Conservation (phyloP, 768 basidiomycete genomes). For the Symmetrospora coprosmae region DNA sequence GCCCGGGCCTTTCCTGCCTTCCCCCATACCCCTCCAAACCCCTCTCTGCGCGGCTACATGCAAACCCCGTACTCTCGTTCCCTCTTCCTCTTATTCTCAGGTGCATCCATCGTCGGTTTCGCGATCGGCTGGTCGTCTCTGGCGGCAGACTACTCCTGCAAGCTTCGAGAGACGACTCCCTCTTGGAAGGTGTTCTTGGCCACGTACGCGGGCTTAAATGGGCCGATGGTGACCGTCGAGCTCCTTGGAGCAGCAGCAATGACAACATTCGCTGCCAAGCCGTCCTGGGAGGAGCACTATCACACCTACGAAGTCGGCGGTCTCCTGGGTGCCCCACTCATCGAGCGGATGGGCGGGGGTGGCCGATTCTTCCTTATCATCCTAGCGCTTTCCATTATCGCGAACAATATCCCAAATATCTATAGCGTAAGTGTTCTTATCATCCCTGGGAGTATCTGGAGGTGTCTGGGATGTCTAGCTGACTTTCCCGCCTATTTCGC, state of each 20-base stretch:
- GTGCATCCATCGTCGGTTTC: slow-evolving; percentile 37
- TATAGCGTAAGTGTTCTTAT: too few relatives aligned
- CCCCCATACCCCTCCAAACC: too few relatives aligned
- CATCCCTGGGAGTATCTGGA: too few relatives aligned
- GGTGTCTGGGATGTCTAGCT: too few relatives aligned
- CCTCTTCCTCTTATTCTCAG: too few relatives aligned
- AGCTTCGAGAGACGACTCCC: slow-evolving; percentile 24
- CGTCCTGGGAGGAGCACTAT: slow-evolving; percentile 39
- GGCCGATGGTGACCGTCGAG: slow-evolving; percentile 39
- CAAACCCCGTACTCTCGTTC: too few relatives aligned
- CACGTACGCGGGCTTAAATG: slow-evolving; percentile 36
- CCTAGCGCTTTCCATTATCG: slow-evolving; percentile 36
- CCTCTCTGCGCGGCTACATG: too few relatives aligned
- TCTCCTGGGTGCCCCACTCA: slow-evolving; percentile 41
- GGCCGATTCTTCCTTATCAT: slow-evolving; percentile 44
- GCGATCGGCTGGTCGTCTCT: slow-evolving; percentile 40
- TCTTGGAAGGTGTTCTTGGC: slow-evolving; percentile 39
- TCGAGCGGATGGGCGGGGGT: slow-evolving; percentile 38
- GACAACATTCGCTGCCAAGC: slow-evolving; percentile 37
- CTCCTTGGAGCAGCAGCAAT: slow-evolving; percentile 43
- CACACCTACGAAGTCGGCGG: slow-evolving; percentile 40
- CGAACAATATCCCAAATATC: slow-evolving; percentile 39
- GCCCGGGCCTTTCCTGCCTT: too few relatives aligned
- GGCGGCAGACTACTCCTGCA: slow-evolving; percentile 34
- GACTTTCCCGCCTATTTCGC: neutral